Evolutionary conservation across 2,329 filamentous ascomycete genomes (phyloP).

Genomic region (Fulvia fulva): DNA sequence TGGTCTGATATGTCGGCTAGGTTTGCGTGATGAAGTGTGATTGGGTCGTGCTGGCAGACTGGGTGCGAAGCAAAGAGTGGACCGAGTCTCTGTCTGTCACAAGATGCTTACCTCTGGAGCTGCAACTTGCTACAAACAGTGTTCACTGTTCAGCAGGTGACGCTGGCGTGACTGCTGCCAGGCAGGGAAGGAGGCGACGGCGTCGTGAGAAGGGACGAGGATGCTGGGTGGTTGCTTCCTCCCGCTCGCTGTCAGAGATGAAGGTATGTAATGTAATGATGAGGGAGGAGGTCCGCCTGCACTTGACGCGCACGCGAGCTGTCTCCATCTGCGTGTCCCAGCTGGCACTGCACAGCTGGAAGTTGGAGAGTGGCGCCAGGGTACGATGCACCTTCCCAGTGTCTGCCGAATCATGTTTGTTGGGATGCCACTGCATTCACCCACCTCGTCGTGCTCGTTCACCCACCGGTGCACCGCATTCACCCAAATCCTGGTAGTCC

Average conservation of each 20-base stretch:
- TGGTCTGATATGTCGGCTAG: constrained; percentile 1
- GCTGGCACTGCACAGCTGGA: background rate
- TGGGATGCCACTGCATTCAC: background rate
- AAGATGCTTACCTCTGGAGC: background rate
- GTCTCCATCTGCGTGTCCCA: background rate
- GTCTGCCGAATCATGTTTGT: background rate
- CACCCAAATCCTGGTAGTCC: background rate
- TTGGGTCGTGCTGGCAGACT: background rate
- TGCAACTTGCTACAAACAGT: background rate
- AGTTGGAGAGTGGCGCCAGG: background rate
- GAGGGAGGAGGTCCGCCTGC: background rate
- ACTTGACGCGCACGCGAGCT: background rate
- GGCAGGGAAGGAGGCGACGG: background rate
- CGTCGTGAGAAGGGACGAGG: background rate
- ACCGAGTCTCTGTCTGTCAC: background rate
- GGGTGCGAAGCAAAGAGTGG: background rate
- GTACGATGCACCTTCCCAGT: background rate
- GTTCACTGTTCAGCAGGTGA: background rate
- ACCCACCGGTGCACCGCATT: background rate
- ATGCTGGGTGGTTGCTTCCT: background rate
- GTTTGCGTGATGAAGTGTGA: background rate
- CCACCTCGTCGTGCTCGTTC: background rate
- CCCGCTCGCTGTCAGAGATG: background rate
- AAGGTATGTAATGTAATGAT: background rate
- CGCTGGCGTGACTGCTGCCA: background rate